Conservation (phyloP, 2,329 filamentous ascomycete species). For the Ophiostoma sp. region DNA sequence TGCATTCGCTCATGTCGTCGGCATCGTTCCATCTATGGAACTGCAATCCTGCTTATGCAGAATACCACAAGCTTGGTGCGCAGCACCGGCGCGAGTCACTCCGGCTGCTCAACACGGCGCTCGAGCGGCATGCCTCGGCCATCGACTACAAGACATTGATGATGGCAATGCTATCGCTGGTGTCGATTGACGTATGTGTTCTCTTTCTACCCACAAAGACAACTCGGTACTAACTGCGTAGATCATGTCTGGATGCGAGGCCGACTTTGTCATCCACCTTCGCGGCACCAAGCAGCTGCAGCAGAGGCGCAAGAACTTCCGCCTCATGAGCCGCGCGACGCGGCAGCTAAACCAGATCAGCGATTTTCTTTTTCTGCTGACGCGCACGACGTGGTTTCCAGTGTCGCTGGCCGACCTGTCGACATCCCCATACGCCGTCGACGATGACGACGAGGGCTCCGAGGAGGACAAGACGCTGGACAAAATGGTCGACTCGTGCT, state of each 20-base stretch:
- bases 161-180: slow-evolving; percentile 23
- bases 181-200: slow-evolving; percentile 18
- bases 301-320: neutral
- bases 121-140: neutral
- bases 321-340: neutral
- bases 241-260: slow-evolving; percentile 22
- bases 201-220: too few relatives aligned
- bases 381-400: slow-evolving; percentile 17
- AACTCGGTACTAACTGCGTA: neutral
- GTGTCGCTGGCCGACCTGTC: neutral
- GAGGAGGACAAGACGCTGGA: neutral
- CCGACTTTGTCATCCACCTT: slow-evolving; percentile 21
- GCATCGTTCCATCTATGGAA: slow-evolving; percentile 22
- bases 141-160: slow-evolving; percentile 17
- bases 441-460: neutral
- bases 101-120: slow-evolving; percentile 2
- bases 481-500: neutral
- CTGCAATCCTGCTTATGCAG: slow-evolving; percentile 1
- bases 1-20: slow-evolving; percentile 19
- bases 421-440: neutral
- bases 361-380: slow-evolving; percentile 20
- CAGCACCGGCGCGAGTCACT: slow-evolving; percentile 17
- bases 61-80: slow-evolving; percentile 13
- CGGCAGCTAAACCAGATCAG: slow-evolving; percentile 21
- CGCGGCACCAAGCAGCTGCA: slow-evolving; percentile 19